A percentile compares a stretch with the other conserved stretches of the same genome.
Evolutionary conservation across 495 filamentous ascomycete species (phyloP).

Genomic region (Choiromyces venosus): DNA sequence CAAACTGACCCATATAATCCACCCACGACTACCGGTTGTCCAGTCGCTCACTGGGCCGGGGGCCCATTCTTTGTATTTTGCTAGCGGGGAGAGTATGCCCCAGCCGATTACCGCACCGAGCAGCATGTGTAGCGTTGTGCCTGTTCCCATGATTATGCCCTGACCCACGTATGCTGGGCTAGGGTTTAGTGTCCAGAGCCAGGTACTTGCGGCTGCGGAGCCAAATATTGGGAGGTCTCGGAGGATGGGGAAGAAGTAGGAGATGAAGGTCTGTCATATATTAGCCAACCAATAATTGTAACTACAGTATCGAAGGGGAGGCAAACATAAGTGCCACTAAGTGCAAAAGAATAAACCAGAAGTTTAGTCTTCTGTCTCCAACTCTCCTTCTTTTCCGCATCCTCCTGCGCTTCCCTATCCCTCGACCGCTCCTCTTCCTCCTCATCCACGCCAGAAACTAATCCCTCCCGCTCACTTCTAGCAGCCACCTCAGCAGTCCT

Average conservation of each 20-base stretch:
- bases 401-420: conserved; percentile 12
- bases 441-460: not conserved
- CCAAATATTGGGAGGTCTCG: conserved; percentile 84
- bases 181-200: conserved; percentile 96
- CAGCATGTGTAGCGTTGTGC: conserved; percentile 92
- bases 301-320: conserved; percentile 52
- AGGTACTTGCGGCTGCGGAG: conserved; percentile 61
- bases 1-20: conserved; percentile 94
- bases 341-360: conserved; percentile 44
- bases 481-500: not conserved
- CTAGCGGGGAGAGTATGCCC: conserved; percentile 83
- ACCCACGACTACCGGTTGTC: conserved; percentile 87
- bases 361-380: conserved; percentile 54
- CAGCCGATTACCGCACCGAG: conserved; percentile 85
- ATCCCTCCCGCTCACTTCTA: not conserved
- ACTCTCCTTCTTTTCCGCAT: conserved; percentile 37
- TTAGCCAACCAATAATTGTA: conserved; percentile 44
- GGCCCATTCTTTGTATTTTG: conserved; percentile 81
- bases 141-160: conserved; percentile 83
- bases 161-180: conserved; percentile 89
- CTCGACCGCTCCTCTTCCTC: conserved; percentile 1
- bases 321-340: conserved; percentile 38
- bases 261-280: conserved; percentile 63
- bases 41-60: conserved; percentile 79
- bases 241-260: conserved; percentile 84